Base-by-base conservation (phyloP, 2,329 filamentous ascomycete species). In the Penicillium hordei region DNA sequence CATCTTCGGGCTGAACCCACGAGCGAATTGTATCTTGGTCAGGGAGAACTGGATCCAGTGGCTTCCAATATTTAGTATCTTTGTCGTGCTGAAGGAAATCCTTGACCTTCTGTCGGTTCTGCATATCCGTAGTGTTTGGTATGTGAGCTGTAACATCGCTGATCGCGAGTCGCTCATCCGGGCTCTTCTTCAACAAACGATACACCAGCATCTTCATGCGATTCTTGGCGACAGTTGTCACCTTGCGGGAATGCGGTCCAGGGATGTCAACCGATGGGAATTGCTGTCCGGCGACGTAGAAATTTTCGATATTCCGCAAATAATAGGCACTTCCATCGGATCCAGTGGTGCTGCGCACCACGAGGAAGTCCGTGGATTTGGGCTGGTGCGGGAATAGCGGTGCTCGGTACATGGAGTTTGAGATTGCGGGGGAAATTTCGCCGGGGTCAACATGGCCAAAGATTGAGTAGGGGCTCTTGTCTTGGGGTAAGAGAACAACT, bases 181-280 rank as follows among this genome's bases (percentile, higher is more conserved):
- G 81, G 67, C 88, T 91, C 67, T 90, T 90, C 61, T 88, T 85
- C 68, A 96, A 90, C 72, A 96, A 87, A 50, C 94, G 89, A 73
- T 91, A 97, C 0, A 92, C 90, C 39, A 99, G 87, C 88, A 97
- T 97, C 79, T 94, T 96, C 75, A 99, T 87, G 36, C 94, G 87
- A 75, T 94, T 96, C 80, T 99, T 99, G 36, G 91, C 89, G n/a
- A 93, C 92, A 57, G 95, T 96, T 0, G 94, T 99, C 31, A 97
- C 93, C 74, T 94, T 96, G 60, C 94, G 85, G 38, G 92, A 95
- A 72, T 97, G 93, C 3, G 93, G 93, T 0, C 93, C 93, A 3
- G 94, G 94, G 5, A 99, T 89, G 68, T 97, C 93, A 31, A 93
- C 86, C 0, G 90, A 91, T 1, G 94, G 94, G 69, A 97, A 92